These are phyloP conservation scores for Phalaenopsis aphrodite DNA, from an alignment of 106 monocot genomes.

Conservation along the genomic window DNA sequence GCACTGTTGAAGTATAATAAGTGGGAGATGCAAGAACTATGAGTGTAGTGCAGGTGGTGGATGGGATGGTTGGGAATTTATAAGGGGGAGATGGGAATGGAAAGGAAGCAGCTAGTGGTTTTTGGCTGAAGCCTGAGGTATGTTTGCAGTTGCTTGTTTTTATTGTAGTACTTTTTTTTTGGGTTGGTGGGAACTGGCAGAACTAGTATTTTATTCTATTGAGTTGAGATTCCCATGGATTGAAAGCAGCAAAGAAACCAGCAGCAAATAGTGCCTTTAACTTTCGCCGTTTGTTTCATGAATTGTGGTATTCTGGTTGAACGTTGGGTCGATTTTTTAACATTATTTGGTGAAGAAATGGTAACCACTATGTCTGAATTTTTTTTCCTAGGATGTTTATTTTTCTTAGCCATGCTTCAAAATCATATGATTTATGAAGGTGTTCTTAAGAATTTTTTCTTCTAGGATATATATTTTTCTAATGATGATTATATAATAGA, in stretches of 20 bases:
- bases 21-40: too few species aligned
- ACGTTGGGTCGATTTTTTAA: too few species aligned
- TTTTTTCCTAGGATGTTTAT: too few species aligned
- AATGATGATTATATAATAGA: too few species aligned
- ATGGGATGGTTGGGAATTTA: slow-evolving; percentile 6
- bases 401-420: too few species aligned
- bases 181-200: background rate
- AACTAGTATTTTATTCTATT: background rate
- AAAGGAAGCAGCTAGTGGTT: slow-evolving; percentile 6
- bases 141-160: background rate
- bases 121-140: background rate
- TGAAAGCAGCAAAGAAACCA: background rate
- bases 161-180: background rate
- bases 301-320: too few species aligned
- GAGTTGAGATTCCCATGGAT: background rate
- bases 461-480: too few species aligned
- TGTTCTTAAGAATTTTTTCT: too few species aligned
- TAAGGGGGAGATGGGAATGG: background rate
- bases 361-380: too few species aligned
- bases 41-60: background rate
- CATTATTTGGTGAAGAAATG: too few species aligned
- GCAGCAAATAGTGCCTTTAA: background rate
- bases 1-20: background rate
- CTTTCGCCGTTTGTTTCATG: too few species aligned
- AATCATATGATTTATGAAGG: too few species aligned